Conservation (phyloP, 805 yeast species). For the Danielia oregonensis region DNA sequence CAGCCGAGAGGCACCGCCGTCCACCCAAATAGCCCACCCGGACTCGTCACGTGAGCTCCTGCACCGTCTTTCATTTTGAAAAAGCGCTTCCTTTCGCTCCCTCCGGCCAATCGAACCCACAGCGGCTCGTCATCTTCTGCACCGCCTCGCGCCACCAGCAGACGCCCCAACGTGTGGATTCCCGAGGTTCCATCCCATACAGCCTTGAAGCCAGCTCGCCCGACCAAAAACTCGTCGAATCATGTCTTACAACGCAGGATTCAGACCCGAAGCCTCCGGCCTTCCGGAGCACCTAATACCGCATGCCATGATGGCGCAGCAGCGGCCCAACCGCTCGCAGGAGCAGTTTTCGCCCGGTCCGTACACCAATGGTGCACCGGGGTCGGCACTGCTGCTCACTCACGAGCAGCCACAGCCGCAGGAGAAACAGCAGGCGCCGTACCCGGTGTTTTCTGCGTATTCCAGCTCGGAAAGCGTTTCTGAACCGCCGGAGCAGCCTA, state of each 20-base stretch:
- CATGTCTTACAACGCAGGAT: neutral
- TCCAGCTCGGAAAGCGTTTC: constrained; percentile 1
- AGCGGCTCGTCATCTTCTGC: neutral
- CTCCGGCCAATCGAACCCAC: neutral
- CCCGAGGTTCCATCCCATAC: too few relatives aligned
- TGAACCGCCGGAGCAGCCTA: neutral
- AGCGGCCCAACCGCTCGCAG: neutral
- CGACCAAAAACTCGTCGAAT: too few relatives aligned
- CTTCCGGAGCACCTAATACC: constrained; percentile 26
- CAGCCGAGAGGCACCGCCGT: too few relatives aligned
- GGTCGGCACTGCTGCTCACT: neutral
- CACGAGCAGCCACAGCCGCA: neutral
- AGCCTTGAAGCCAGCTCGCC: too few relatives aligned
- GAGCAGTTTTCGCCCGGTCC: too few relatives aligned
- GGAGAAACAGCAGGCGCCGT: neutral
- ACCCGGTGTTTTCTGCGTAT: neutral
- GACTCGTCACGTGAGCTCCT: too few relatives aligned
- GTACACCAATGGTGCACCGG: neutral
- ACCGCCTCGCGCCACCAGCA: too few relatives aligned
- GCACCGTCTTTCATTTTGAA: too few relatives aligned
- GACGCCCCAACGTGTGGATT: too few relatives aligned
- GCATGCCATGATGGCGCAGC: constrained; percentile 17
- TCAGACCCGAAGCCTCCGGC: constrained; percentile 19
- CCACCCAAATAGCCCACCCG: too few relatives aligned
- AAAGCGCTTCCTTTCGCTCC: too few relatives aligned